Evolutionary conservation across 2,329 filamentous ascomycete genomes (phyloP).

Genomic region (Calycina marina): DNA sequence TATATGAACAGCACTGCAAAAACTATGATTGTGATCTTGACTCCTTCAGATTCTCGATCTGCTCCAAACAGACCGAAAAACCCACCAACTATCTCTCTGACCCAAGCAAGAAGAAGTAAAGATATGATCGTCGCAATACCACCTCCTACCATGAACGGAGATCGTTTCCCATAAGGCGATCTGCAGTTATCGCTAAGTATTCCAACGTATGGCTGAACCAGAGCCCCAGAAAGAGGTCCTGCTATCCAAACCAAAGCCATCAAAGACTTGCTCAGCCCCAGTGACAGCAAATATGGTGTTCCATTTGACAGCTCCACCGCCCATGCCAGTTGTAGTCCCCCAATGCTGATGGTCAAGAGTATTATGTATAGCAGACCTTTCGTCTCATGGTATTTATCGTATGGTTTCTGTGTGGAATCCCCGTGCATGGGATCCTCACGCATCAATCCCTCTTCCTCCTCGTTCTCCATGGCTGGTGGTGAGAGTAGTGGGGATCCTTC

Average conservation of each 20-base stretch:
- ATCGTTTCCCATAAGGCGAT: constrained; percentile 59
- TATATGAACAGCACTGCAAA: constrained; percentile 80
- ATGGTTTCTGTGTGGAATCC: constrained; percentile 29
- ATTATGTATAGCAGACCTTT: constrained; percentile 81
- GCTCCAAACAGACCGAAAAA: constrained; percentile 58
- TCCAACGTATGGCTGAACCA: constrained; percentile 73
- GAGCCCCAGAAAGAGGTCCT: constrained; percentile 60
- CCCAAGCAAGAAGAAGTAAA: constrained; percentile 59
- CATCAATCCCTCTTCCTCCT: constrained; percentile 26
- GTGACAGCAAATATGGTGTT: constrained; percentile 67
- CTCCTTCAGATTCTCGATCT: constrained; percentile 45
- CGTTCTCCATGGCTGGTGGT: constrained; percentile 21
- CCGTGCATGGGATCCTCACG: constrained; percentile 23
- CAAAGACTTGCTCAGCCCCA: constrained; percentile 69
- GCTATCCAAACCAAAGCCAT: constrained; percentile 79
- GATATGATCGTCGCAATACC: constrained; percentile 50
- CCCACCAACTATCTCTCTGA: constrained; percentile 54
- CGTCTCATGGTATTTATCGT: too few relatives aligned
- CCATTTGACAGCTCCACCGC: constrained; percentile 89
- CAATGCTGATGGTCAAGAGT: constrained; percentile 72
- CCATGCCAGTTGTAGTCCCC: constrained; percentile 88
- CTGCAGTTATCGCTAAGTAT: constrained; percentile 70
- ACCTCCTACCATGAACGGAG: constrained; percentile 68
- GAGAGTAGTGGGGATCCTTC: constrained; percentile 37
- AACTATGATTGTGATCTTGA: constrained; percentile 54